Base-by-base conservation (phyloP, 2,329 filamentous ascomycete genomes). In the Raffaelea arxii region DNA sequence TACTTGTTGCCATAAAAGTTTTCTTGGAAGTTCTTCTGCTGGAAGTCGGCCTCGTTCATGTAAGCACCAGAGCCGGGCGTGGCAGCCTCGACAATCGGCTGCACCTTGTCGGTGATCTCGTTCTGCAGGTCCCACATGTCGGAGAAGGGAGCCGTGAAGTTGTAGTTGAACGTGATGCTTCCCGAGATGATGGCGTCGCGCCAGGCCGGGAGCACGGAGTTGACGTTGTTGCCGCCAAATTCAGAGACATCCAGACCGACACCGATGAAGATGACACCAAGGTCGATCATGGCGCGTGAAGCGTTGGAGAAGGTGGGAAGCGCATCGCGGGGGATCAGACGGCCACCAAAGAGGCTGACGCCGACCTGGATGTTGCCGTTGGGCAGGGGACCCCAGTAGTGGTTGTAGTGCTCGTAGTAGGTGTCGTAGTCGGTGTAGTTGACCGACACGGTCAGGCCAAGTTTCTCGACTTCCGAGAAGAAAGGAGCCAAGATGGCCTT, bases 51-150 rank as follows among this genome's bases (percentile, higher is more conserved):
- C 60, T 72, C 71, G 50, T 70, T 73, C 48, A 71, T 54, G 52
- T 74, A 73, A 6, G 65, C 62, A 21, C 65, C 63, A 2, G 65
- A 64, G 23, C 60, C 59, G 39, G 59, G 64, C 38, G 58, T 46
- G 6, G 38, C 65, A 21, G 56, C 68, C 3, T 44, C 45, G n/a
- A 50, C n/a, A 6, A 47, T 67, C 62, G 22, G 64, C 63, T 38
- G 65, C 57, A 4, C 60, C 56, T 30, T 16, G 10, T 30, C 10
- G 21, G 27, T 46, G 36, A 41, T 41, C 1, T 46, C 14, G 21
- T 35, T 23, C n/a, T 46, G 25, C 12, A 46, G 25, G 3, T 6
- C 25, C 44, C 25, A 23, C 44, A 41, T 46, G 22, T 30, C 25
- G 6, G 19, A 6, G 21, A 41, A 36, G 3, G 44, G 44, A 4